Base-by-base conservation (phyloP, 306 rosid species). In the Lathyrus tuberosus region DNA sequence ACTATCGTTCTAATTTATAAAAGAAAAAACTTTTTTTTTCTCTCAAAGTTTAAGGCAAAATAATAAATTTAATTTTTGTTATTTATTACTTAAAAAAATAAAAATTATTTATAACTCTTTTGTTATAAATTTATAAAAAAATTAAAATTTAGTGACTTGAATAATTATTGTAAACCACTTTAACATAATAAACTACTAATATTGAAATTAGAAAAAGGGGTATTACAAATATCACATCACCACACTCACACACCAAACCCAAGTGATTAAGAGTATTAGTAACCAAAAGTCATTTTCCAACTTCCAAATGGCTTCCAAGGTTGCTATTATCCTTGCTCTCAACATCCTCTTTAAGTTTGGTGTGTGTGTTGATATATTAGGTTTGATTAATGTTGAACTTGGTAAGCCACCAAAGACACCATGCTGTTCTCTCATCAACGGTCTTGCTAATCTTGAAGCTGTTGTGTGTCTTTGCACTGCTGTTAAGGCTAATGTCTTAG, bases 401-500 rank as follows among this genome's bases (percentile, higher is more conserved):
- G 98, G 98, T 0, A 64, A 71, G 40, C 91, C 96, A 17, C 87
- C 95, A 28, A 82, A 77, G 76, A 67, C 67, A 13, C 91, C 94
- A 49, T 93, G 96, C 58, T 90, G 98, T 75, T 4, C 60, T 3
- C 86, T 93, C 38, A 22, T 90, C 53, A 2, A 79, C 1, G 89
- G 87, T 9, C 84, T 93, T 1, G 96, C 12, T 38, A 83, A 93
- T 59, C 89, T 93, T 67, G 97, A 93, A 51, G 98, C 97, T 3
- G 97, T 91, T 4, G 72, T 86, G 20, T 93, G 98, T 76, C 97
- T 93, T 53, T 90, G 97, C 94, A 93, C 96, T 0, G 91, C 90
- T 8, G 84, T 90, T 3, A 90, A 80, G 28, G 96, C 93, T 28
- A 81, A 82, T 22, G 49, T 90, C 8, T 26, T 93, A 10, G 96